Conservation (phyloP, 331 rosid species). For the Quercus lobata region DNA sequence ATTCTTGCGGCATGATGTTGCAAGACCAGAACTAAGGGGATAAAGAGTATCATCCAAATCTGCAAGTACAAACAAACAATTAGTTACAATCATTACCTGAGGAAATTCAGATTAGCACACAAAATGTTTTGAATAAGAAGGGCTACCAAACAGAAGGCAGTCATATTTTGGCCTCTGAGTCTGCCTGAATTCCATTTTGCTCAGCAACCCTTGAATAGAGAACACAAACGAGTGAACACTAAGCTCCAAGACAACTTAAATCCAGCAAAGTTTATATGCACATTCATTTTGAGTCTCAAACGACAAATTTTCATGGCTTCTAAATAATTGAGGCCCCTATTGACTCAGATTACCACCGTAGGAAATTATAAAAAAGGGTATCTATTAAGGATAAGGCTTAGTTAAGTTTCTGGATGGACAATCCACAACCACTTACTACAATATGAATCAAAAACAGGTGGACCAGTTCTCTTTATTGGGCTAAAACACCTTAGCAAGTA, state of each 20-base stretch:
- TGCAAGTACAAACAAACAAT: constrained; percentile 22
- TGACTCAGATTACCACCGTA: constrained; percentile 53
- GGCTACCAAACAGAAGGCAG: constrained; percentile 87
- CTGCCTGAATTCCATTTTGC: constrained; percentile 67
- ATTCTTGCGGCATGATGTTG: constrained; percentile 52
- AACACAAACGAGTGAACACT: constrained; percentile 18
- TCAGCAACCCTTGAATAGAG: constrained; percentile 25
- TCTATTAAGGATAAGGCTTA: constrained; percentile 27
- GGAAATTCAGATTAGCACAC: constrained; percentile 1
- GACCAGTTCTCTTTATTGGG: constrained; percentile 30
- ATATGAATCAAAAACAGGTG: constrained; percentile 15
- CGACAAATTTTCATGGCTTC: constrained; percentile 17
- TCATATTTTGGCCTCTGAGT: constrained; percentile 74
- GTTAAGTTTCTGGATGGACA: constrained; percentile 49
- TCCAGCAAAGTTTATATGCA: constrained; percentile 23
- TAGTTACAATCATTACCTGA: not conserved
- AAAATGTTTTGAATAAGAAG: not conserved
- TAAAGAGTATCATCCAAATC: constrained; percentile 93
- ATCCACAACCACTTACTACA: constrained; percentile 37
- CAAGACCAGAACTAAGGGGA: constrained; percentile 74
- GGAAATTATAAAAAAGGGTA: not conserved
- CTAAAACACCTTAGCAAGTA: constrained; percentile 7
- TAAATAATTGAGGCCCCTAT: constrained; percentile 4
- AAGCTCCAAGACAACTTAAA: constrained; percentile 23
- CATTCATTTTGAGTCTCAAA: constrained; percentile 18